Conservation (phyloP, 176 grass and related monocot genomes). For the Tuctoria greenei region DNA sequence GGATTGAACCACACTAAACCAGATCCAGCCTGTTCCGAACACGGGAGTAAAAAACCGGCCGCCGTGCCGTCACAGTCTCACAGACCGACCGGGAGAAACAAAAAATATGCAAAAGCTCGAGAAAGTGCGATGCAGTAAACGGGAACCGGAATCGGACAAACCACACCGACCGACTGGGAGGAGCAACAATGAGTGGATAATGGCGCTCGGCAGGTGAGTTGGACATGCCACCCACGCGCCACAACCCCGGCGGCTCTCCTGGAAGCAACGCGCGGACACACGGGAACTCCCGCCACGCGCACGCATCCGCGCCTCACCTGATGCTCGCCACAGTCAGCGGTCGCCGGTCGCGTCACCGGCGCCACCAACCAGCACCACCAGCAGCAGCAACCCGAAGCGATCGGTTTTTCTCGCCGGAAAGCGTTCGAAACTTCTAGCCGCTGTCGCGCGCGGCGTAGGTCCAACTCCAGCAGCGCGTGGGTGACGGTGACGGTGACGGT, state of each 20-base stretch:
- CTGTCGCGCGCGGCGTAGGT: not conserved
- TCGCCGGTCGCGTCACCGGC: not conserved
- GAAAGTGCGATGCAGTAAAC: slow-evolving; percentile 28
- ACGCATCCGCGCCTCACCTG: not conserved
- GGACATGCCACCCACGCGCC: slow-evolving; percentile 33
- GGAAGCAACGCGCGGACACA: slow-evolving; percentile 23
- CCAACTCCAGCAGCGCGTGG: slow-evolving; percentile 4
- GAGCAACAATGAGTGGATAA: too few species aligned
- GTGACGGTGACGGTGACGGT: too few species aligned
- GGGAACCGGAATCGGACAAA: slow-evolving; percentile 27
- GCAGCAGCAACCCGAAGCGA: not conserved
- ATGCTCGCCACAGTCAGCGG: not conserved
- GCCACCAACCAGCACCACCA: slow-evolving; percentile 29
- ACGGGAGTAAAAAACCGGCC: not conserved
- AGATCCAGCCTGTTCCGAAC: slow-evolving; percentile 3
- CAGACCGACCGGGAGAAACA: not conserved
- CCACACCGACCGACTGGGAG: not conserved
- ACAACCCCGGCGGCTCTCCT: not conserved
- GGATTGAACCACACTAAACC: not conserved
- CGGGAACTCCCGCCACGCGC: too few species aligned
- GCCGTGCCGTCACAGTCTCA: not conserved
- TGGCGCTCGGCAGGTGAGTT: slow-evolving; percentile 4
- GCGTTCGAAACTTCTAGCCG: not conserved
- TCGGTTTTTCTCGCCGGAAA: not conserved
- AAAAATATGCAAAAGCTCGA: not conserved